These are phyloP conservation scores for Hypoxylon rickii DNA, from an alignment of 495 filamentous ascomycete species.

Conservation along the genomic window DNA sequence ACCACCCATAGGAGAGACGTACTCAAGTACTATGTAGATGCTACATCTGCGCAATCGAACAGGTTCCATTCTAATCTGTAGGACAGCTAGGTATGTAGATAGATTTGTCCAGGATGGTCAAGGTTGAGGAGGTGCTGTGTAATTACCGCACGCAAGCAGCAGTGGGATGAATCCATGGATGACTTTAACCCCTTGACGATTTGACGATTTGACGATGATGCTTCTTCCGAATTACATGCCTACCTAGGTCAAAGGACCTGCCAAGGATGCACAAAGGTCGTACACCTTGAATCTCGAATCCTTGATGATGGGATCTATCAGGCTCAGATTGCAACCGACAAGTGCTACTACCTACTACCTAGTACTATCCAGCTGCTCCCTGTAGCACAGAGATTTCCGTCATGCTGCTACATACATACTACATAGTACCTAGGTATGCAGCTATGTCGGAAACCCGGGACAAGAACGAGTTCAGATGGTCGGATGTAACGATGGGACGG, in stretches of 20 bases:
- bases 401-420: neutral
- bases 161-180: neutral
- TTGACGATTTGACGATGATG: neutral
- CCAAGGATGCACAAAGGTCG: constrained; percentile 13
- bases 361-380: too few species aligned
- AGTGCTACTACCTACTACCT: constrained; percentile 1
- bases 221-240: neutral
- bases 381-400: constrained; percentile 28
- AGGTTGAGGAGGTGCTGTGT: constrained; percentile 1
- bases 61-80: neutral
- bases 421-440: too few species aligned
- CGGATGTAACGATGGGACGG: constrained; percentile 29
- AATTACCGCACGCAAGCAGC: too few species aligned
- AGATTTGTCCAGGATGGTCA: neutral
- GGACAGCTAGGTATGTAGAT: too few species aligned
- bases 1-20: too few species aligned
- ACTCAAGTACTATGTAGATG: neutral
- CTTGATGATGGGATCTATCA: constrained; percentile 17
- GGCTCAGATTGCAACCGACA: constrained; percentile 15
- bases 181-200: too few species aligned
- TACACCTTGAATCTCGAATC: constrained; percentile 23
- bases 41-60: neutral
- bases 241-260: constrained; percentile 3
- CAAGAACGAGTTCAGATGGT: constrained; percentile 17
- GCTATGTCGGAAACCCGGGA: constrained; percentile 29